These are phyloP conservation scores for Sarocladium oryzae DNA, from an alignment of 2,329 filamentous ascomycete genomes.

Conservation along the genomic window DNA sequence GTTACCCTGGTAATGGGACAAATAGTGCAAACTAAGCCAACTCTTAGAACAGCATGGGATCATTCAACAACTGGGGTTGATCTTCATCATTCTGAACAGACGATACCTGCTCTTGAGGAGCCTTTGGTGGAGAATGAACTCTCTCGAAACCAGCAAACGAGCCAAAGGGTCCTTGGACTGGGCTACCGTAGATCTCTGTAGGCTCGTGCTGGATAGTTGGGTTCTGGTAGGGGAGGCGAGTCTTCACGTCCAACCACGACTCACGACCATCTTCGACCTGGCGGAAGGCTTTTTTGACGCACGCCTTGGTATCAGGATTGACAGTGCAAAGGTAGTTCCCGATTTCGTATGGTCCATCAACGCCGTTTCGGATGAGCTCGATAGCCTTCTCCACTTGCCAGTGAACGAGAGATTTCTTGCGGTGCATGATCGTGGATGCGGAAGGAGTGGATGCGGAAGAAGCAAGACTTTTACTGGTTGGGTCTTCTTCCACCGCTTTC, in stretches of 20 bases:
- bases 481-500: too few species aligned
- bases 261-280: background rate
- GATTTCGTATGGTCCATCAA: slow-evolving; percentile 9
- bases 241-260: background rate
- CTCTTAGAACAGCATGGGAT: slow-evolving; percentile 1
- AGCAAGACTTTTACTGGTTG: too few species aligned
- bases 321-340: slow-evolving; percentile 7
- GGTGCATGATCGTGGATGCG: background rate
- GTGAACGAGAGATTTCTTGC: too few species aligned
- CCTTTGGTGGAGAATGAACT: background rate
- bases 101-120: background rate
- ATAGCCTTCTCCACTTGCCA: too few species aligned
- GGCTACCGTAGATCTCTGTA: slow-evolving; percentile 1
- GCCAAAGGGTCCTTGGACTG: background rate
- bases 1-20: too few species aligned
- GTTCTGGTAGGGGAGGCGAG: background rate
- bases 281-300: background rate
- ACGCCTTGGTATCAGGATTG: background rate
- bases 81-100: background rate
- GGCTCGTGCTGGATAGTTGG: background rate
- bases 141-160: background rate
- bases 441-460: too few species aligned
- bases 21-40: too few species aligned
- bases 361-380: background rate
- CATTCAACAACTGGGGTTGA: background rate